phyloP scores from a whole-genome alignment of 2,329 filamentous ascomycete species.

The Exserohilum turcica region DNA sequence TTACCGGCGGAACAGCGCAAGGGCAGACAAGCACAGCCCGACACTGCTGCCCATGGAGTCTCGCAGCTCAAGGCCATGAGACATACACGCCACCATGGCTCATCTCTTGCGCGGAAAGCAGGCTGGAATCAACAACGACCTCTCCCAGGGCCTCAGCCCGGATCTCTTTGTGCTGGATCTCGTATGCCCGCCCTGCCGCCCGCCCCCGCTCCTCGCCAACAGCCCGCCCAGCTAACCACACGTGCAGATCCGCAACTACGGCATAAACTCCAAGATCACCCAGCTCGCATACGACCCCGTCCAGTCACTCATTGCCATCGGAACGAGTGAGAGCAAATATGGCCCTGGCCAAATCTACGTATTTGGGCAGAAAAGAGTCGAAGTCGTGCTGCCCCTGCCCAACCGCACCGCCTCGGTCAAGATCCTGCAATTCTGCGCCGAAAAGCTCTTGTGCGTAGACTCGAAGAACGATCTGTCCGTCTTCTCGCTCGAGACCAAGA shows the following conservation, averaged over 20 bases:
- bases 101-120: constrained; percentile 91
- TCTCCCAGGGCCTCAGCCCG: constrained; percentile 79
- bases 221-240: constrained; percentile 23
- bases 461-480: constrained; percentile 82
- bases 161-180: constrained; percentile 84
- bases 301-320: constrained; percentile 90
- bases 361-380: constrained; percentile 80
- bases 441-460: constrained; percentile 84
- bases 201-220: constrained; percentile 14
- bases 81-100: constrained; percentile 65
- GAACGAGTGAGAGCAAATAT: constrained; percentile 84
- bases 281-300: constrained; percentile 90
- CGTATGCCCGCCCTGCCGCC: constrained; percentile 52
- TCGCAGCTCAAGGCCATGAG: constrained; percentile 35
- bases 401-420: constrained; percentile 72
- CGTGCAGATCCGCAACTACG: constrained; percentile 42
- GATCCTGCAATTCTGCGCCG: constrained; percentile 80
- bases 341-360: constrained; percentile 88
- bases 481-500: constrained; percentile 77
- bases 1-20: constrained; percentile 16
- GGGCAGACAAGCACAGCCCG: constrained; percentile 16
- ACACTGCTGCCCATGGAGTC: constrained; percentile 3
- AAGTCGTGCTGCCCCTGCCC: constrained; percentile 72
- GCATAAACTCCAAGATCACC: constrained; percentile 70
- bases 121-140: constrained; percentile 86